Base-by-base conservation (phyloP, 192 early-diverging fungal genomes). In the Diversispora eburnea region DNA sequence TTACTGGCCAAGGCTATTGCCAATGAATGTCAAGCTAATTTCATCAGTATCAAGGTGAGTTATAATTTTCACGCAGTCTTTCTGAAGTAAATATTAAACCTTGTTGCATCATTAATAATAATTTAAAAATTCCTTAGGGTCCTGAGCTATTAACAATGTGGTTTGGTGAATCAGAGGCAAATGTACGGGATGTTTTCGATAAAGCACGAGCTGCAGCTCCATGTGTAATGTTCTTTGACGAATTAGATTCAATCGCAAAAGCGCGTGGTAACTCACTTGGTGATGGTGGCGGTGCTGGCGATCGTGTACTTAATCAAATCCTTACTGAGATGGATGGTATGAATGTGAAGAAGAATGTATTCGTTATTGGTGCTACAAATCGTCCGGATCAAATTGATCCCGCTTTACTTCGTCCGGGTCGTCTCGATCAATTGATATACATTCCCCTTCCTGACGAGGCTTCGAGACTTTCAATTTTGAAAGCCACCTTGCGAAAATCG, bases 211-310 rank as follows among this genome's bases (percentile, higher is more conserved):
- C 96, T 4, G 96, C 96, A 43, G 92, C 96, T 10, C 97, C 97
- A 43, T 99, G 97, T 82, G 97, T 99, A 42, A 95, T 99, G 95
- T 99, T 99, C 93, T 99, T 99, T 88, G 97, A 99, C 73, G 97
- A 99, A 85, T 82, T 99, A 77, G 97, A 99, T 84, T 96, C 95
- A 46, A 91, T 98, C 78, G 96, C 96, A 79, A 97, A 97, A 85
- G 89, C 95, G 20, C 94, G 97, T 81, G 97, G 94, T 49, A 79
- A 72, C 58, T 83, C 82, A 19, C 70, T 70, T 1, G 97, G 97
- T 64, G 96, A 82, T 75, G 81, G 54, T 43, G 81, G 81, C 17
- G 97, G 96, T 78, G 93, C 95, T 41, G 93, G 95, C 59, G 97
- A 98, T 78, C 94, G 97, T 84, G 96, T 99, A 20, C 87, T 99